Base-by-base conservation (phyloP, 2,329 filamentous ascomycete species). In the Colletotrichum tofieldiae region DNA sequence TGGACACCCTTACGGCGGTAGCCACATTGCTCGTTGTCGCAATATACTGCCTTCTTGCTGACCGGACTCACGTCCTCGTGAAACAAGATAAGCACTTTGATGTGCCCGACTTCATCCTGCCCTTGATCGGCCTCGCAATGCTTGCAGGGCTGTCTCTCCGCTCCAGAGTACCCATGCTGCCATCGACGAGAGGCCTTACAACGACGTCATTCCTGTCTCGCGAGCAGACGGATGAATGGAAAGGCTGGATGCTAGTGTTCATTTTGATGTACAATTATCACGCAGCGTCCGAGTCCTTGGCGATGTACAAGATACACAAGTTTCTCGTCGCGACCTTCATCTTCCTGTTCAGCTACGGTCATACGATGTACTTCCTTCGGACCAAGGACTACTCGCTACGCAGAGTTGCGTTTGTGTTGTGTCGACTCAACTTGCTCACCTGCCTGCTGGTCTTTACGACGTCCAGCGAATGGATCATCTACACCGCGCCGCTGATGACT, bases 221-320 rank as follows among this genome's bases (percentile, higher is more conserved):
- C 62, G 83, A 86, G 56, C 88, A 92, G 75, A 89, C 88, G 0
- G 86, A 92, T 73, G 91, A 93, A 77, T 91, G 90, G 86, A 92
- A 92, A 80, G 91, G 91, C 2, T 88, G 89, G 84, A 90, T 92
- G 88, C 90, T 92, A 74, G 83, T 84, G 18, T 79, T 86, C 23
- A 81, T 86, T 58, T 75, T 86, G 5, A 80, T 89, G 16, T 92
- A 90, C 75, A 87, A 90, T 72, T 92, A 89, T 78, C 88, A 88
- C 43, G 85, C 87, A 26, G 73, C 73, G 16, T 88, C 85, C 8
- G 82, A 82, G 72, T 77, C 81, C 2, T 78, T 89, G 5, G 85
- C 85, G 76, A 84, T 90, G 41, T 90, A 91, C 79, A 84, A 89
- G 75, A 80, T 89, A 63, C 81, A 89, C 16, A 86, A 88, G 20